phyloP scores from a whole-genome alignment of 306 rosid genomes.

The Casuarina cunninghamiana region DNA sequence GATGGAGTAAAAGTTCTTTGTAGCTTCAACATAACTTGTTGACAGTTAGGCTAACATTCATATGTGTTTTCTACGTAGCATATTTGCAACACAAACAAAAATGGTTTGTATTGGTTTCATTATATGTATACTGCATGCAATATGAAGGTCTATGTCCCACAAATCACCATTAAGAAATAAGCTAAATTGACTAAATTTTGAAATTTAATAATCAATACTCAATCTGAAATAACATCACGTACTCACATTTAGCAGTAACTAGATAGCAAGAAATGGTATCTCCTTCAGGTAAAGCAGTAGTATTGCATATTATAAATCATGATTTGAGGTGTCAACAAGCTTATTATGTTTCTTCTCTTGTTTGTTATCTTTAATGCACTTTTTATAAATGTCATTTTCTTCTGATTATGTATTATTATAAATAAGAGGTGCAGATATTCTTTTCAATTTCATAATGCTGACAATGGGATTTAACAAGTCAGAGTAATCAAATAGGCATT shows the following conservation, averaged over 20 bases:
- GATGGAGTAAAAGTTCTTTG: background rate
- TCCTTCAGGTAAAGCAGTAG: background rate
- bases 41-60: background rate
- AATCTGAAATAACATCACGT: background rate
- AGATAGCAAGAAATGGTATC: background rate
- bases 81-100: background rate
- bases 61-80: background rate
- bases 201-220: too few relatives aligned
- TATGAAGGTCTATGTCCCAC: background rate
- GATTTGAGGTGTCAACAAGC: background rate
- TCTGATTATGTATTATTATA: background rate
- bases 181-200: too few relatives aligned
- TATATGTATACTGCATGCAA: background rate
- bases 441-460: background rate
- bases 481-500: slow-evolving; percentile 4
- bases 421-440: background rate
- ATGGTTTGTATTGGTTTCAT: background rate
- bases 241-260: background rate
- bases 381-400: background rate
- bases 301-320: background rate
- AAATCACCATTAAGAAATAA: too few relatives aligned
- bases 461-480: background rate
- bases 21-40: background rate
- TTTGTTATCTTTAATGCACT: background rate
- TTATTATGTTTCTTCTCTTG: background rate